These are phyloP conservation scores for Hsuehochloa calcarea DNA, from an alignment of 176 grass and related monocot species.

Conservation along the genomic window DNA sequence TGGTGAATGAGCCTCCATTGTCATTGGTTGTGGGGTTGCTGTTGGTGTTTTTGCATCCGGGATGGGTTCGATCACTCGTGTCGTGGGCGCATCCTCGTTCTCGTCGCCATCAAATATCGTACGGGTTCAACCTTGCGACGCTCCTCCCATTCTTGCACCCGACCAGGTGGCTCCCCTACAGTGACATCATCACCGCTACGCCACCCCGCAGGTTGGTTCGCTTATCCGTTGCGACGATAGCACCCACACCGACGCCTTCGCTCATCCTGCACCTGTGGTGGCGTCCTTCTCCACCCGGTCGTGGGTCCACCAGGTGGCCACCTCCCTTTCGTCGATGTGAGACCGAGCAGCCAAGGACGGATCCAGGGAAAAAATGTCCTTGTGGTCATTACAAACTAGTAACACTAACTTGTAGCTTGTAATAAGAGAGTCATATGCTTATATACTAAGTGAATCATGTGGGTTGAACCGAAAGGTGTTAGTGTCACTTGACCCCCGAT, in stretches of 20 bases:
- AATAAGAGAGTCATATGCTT: too few species aligned
- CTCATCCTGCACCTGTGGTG: not conserved
- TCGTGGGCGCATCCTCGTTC: constrained; percentile 29
- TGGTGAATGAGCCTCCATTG: constrained; percentile 13
- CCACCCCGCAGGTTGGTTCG: constrained; percentile 27
- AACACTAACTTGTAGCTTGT: too few species aligned
- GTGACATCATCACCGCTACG: constrained; percentile 42
- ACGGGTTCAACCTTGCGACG: constrained; percentile 59
- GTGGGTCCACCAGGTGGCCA: too few species aligned
- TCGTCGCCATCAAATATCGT: constrained; percentile 50
- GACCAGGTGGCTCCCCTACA: constrained; percentile 84
- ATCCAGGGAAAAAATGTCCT: too few species aligned
- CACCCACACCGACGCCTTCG: not conserved
- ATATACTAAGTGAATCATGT: too few species aligned
- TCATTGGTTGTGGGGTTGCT: constrained; percentile 53
- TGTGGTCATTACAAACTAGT: too few species aligned
- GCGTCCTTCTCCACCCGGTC: too few species aligned
- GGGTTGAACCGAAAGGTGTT: too few species aligned
- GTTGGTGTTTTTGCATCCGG: constrained; percentile 39
- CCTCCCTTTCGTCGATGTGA: too few species aligned
- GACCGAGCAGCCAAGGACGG: too few species aligned
- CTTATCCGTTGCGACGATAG: not conserved
- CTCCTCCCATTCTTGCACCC: constrained; percentile 77
- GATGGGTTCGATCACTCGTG: constrained; percentile 33
- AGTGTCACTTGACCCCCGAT: too few species aligned